These are phyloP conservation scores for Fonsecaea multimorphosa DNA, from an alignment of 2,329 filamentous ascomycete species.

Conservation along the genomic window DNA sequence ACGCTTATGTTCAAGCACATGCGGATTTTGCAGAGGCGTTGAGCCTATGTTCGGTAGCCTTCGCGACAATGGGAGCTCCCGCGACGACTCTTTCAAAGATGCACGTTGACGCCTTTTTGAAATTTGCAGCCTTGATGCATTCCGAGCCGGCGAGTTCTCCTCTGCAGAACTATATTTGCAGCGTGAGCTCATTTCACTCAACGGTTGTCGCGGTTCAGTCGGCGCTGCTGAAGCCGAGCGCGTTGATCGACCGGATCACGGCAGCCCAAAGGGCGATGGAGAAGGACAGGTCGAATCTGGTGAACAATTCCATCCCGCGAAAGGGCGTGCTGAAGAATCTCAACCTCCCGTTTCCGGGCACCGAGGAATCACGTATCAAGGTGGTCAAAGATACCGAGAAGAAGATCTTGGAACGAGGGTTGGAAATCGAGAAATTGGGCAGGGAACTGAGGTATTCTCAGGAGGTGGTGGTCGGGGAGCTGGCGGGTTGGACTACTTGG, in stretches of 20 bases:
- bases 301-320: slow-evolving; percentile 57
- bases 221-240: slow-evolving; percentile 78
- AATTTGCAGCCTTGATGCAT: slow-evolving; percentile 70
- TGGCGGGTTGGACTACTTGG: slow-evolving; percentile 93
- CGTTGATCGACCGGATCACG: slow-evolving; percentile 78
- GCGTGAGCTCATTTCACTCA: slow-evolving; percentile 78
- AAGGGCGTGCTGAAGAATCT: slow-evolving; percentile 46
- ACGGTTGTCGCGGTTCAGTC: slow-evolving; percentile 81
- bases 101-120: slow-evolving; percentile 73
- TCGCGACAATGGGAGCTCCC: slow-evolving; percentile 58
- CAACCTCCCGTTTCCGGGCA: slow-evolving; percentile 53
- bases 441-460: slow-evolving; percentile 89
- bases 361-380: slow-evolving; percentile 86
- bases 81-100: slow-evolving; percentile 69
- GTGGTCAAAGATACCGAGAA: slow-evolving; percentile 84
- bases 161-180: slow-evolving; percentile 73
- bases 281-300: slow-evolving; percentile 77
- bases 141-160: slow-evolving; percentile 72
- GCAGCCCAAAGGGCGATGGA: slow-evolving; percentile 76
- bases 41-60: slow-evolving; percentile 50
- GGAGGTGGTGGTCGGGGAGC: slow-evolving; percentile 86
- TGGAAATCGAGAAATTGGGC: slow-evolving; percentile 75
- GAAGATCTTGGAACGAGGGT: slow-evolving; percentile 71
- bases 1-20: slow-evolving; percentile 70
- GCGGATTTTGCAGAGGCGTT: slow-evolving; percentile 55